Evolutionary conservation across 2,329 filamentous ascomycete species (phyloP).

Genomic region (Davidsoniella virescens): DNA sequence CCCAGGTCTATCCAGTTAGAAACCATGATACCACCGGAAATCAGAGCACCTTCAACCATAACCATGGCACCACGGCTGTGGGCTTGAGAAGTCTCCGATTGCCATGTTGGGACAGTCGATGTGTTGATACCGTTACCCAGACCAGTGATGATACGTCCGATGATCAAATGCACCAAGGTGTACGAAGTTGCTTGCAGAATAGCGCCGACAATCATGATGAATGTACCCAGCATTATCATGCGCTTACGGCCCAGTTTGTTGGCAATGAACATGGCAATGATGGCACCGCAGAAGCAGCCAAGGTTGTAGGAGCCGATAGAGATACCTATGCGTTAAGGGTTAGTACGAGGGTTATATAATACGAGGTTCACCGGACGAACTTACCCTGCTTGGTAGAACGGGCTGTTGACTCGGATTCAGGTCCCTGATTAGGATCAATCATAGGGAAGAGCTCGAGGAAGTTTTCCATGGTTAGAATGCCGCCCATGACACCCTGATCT

Average conservation of each 20-base stretch:
- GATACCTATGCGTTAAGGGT: conserved; percentile 22
- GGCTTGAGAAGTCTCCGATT: conserved; percentile 35
- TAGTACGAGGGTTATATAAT: not conserved
- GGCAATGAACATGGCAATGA: conserved; percentile 50
- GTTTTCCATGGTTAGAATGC: conserved; percentile 50
- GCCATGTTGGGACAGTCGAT: conserved; percentile 39
- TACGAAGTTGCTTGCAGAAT: conserved; percentile 43
- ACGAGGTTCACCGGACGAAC: not conserved
- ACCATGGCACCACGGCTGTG: conserved; percentile 37
- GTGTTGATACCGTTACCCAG: conserved; percentile 41
- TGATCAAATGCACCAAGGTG: conserved; percentile 13
- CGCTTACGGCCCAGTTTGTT: conserved; percentile 42
- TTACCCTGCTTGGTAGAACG: conserved; percentile 32
- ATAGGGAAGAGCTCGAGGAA: conserved; percentile 44
- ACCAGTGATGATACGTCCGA: conserved; percentile 42
- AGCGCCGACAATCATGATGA: conserved; percentile 42
- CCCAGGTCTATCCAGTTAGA: conserved; percentile 28
- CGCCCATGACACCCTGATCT: conserved; percentile 62
- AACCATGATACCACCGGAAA: conserved; percentile 29
- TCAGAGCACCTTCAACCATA: conserved; percentile 37
- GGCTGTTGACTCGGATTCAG: conserved; percentile 20
- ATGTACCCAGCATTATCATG: conserved; percentile 42
- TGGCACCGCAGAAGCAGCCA: conserved; percentile 47
- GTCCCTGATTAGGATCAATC: conserved; percentile 27
- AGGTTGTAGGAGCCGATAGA: conserved; percentile 40